These are phyloP conservation scores for Lactifluus hygrophoroides DNA, from an alignment of 768 basidiomycete species.

Conservation along the genomic window DNA sequence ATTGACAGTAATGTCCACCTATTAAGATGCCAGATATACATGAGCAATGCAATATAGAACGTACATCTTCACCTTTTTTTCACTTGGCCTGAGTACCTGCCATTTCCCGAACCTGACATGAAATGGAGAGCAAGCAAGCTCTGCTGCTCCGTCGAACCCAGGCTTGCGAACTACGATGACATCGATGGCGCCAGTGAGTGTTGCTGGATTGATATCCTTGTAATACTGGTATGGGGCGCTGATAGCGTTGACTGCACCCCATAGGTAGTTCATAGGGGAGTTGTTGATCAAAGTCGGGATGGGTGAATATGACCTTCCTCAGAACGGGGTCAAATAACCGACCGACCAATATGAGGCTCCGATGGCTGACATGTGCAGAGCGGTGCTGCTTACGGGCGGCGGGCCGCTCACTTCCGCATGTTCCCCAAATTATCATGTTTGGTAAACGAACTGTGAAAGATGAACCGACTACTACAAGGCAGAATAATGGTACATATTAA, in stretches of 20 bases:
- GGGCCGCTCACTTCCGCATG: too few relatives aligned
- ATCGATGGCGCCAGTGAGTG: slow-evolving; percentile 97
- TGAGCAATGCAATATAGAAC: neutral
- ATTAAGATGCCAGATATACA: neutral
- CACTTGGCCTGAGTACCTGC: slow-evolving; percentile 86
- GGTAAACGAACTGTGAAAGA: neutral
- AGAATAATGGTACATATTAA: neutral
- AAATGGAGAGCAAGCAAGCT: slow-evolving; percentile 88
- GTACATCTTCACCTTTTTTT: slow-evolving; percentile 66
- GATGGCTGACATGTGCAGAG: too few relatives aligned
- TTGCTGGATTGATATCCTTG: slow-evolving; percentile 92
- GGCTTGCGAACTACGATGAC: slow-evolving; percentile 88
- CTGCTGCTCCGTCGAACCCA: slow-evolving; percentile 49
- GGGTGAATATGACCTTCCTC: neutral
- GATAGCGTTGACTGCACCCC: slow-evolving; percentile 78
- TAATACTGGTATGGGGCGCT: slow-evolving; percentile 87
- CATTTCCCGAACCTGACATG: slow-evolving; percentile 98
- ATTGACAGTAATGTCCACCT: slow-evolving; percentile 90
- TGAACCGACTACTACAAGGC: neutral
- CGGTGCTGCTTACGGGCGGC: too few relatives aligned
- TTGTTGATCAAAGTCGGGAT: neutral
- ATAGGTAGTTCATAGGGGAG: slow-evolving; percentile 70
- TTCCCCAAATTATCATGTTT: too few relatives aligned
- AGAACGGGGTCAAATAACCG: neutral
- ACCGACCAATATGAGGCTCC: too few relatives aligned